Percentiles rank a stretch among this genome's conserved stretches.
Evolutionary conservation across 768 basidiomycete genomes (phyloP).

Genomic region (Pisolithus marmoratus): DNA sequence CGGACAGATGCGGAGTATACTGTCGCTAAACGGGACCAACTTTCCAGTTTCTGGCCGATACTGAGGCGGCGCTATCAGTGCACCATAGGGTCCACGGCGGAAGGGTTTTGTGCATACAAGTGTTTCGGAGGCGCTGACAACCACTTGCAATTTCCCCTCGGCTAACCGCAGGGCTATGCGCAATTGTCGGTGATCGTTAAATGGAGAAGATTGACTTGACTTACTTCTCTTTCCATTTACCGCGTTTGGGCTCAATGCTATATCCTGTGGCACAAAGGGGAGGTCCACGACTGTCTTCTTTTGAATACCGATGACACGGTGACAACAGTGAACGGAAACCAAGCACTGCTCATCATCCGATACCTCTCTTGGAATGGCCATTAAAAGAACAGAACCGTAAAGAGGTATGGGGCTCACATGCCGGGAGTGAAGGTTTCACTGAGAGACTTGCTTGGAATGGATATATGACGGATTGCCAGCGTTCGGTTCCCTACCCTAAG

Average conservation of each 20-base stretch:
- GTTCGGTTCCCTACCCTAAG: not conserved
- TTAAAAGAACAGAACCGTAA: not conserved
- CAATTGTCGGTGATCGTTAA: not conserved
- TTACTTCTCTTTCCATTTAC: not conserved
- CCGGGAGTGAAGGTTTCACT: not conserved
- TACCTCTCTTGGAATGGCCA: not conserved
- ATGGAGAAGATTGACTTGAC: not conserved
- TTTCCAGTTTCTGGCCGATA: constrained; percentile 1
- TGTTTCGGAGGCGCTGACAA: not conserved
- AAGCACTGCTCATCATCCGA: not conserved
- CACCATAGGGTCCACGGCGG: not conserved
- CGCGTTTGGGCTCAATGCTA: not conserved
- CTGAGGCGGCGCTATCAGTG: not conserved
- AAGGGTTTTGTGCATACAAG: not conserved
- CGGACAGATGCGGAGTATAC: constrained; percentile 1
- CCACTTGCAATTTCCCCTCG: not conserved
- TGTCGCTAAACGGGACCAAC: constrained; percentile 1
- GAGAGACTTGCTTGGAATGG: not conserved
- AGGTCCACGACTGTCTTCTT: constrained; percentile 1
- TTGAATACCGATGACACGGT: not conserved
- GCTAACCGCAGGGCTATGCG: not conserved
- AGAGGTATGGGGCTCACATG: not conserved
- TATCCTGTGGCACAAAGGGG: not conserved
- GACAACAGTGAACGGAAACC: constrained; percentile 1
- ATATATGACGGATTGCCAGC: not conserved